Evolutionary conservation across 371 early-diverging fungal species (phyloP).

Genomic region (Dipsacomyces acuminosporus): DNA sequence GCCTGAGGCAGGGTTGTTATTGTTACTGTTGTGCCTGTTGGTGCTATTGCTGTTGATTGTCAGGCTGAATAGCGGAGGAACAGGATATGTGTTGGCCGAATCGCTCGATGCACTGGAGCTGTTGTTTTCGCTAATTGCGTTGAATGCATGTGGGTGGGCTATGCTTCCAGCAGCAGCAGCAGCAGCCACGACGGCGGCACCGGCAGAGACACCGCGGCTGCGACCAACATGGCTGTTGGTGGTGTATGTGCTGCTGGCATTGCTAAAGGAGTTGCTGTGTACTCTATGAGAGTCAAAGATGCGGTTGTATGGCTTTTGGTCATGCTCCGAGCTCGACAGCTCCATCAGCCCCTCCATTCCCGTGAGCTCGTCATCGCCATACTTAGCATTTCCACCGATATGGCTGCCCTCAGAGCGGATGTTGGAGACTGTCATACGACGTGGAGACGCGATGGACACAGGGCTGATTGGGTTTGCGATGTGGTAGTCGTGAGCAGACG

Average conservation of each 20-base stretch:
- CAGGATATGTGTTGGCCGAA: conserved; percentile 25
- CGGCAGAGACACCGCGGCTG: too few species aligned
- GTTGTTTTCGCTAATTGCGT: conserved; percentile 7
- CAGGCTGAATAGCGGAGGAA: conserved; percentile 19
- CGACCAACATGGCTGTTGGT: too few species aligned
- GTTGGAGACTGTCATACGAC: not conserved
- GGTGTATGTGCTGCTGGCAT: too few species aligned
- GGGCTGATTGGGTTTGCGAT: conserved; percentile 6
- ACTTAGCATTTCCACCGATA: not conserved
- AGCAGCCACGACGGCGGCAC: too few species aligned
- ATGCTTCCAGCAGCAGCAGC: too few species aligned
- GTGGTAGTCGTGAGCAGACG: conserved; percentile 21
- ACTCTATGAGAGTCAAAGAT: conserved; percentile 10
- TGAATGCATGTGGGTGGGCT: too few species aligned
- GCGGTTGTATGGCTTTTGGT: conserved; percentile 12
- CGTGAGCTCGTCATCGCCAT: conserved; percentile 43
- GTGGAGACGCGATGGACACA: not conserved
- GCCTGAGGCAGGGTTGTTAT: too few species aligned
- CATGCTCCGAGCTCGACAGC: conserved; percentile 29
- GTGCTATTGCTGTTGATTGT: conserved; percentile 5
- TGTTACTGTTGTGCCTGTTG: conserved; percentile 12
- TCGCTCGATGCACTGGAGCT: conserved; percentile 32
- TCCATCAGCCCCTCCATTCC: conserved; percentile 47
- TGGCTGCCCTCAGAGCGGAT: too few species aligned
- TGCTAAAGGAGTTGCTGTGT: not conserved